Evolutionary conservation across 345 rosid species (phyloP).

Genomic region (Conringia planisiliqua): DNA sequence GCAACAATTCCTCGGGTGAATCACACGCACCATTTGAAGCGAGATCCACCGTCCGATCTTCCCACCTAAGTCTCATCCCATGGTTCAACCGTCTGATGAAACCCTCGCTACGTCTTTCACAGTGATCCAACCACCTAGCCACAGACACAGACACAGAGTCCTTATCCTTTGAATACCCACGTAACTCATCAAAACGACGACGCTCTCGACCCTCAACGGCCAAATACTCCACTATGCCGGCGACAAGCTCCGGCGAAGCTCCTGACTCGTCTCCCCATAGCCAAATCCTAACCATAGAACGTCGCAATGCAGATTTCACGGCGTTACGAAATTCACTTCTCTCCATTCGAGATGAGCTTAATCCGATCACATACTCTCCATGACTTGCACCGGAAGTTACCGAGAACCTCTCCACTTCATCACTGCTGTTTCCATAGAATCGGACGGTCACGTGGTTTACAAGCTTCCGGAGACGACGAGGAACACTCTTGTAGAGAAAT

Average conservation of each 20-base stretch:
- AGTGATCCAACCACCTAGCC: constrained; percentile 32
- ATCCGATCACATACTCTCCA: constrained; percentile 36
- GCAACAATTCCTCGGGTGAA: constrained; percentile 17
- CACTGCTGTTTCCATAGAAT: constrained; percentile 5
- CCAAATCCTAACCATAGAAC: constrained; percentile 55
- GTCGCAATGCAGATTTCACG: constrained; percentile 32
- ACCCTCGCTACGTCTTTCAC: constrained; percentile 39
- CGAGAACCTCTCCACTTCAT: neutral
- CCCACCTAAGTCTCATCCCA: constrained; percentile 38
- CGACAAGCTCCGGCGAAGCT: constrained; percentile 44
- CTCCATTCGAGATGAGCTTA: constrained; percentile 37
- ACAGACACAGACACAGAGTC: constrained; percentile 30
- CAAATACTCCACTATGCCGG: constrained; percentile 51
- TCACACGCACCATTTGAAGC: constrained; percentile 35
- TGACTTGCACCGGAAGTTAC: constrained; percentile 25
- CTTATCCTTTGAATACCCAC: constrained; percentile 23
- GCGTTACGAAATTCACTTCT: constrained; percentile 8
- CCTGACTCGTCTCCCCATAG: constrained; percentile 41
- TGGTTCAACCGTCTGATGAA: constrained; percentile 53
- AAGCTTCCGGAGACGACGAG: constrained; percentile 29
- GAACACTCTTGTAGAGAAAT: constrained; percentile 41
- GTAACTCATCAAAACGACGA: neutral
- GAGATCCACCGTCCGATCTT: constrained; percentile 38
- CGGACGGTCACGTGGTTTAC: constrained; percentile 39
- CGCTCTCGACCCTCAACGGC: constrained; percentile 13